Evolutionary conservation across 345 rosid species (phyloP).

Genomic region (Arabidopsis arenosa): DNA sequence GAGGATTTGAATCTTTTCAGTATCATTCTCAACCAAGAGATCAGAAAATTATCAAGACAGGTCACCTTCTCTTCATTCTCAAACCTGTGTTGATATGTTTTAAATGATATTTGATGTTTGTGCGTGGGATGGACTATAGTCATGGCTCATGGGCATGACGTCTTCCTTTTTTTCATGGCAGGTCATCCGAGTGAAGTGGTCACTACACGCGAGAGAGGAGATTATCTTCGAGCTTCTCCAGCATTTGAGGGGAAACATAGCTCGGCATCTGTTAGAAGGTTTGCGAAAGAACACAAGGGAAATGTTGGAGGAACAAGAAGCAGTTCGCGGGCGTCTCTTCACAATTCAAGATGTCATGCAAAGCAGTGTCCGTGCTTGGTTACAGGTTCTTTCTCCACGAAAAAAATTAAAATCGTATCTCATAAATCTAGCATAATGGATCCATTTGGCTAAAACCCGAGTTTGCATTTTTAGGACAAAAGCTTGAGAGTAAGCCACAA

Average conservation of each 20-base stretch:
- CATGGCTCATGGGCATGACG: neutral
- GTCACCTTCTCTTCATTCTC: constrained; percentile 14
- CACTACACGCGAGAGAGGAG: constrained; percentile 98
- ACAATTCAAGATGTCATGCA: constrained; percentile 99
- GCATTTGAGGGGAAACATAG: constrained; percentile 70
- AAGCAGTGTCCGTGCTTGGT: constrained; percentile 98
- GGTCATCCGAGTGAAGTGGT: constrained; percentile 99
- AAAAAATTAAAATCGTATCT: neutral
- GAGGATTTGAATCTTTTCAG: constrained; percentile 89
- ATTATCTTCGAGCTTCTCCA: constrained; percentile 90
- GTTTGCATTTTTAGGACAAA: constrained; percentile 59
- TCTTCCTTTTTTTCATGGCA: constrained; percentile 32
- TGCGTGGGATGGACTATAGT: neutral
- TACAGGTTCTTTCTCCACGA: constrained; percentile 64
- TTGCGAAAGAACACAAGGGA: constrained; percentile 78
- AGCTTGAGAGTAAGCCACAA: constrained; percentile 94
- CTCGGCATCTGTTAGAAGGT: constrained; percentile 61
- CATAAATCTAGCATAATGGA: neutral
- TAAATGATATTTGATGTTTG: neutral
- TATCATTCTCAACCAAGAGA: constrained; percentile 94
- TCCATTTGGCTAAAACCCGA: neutral
- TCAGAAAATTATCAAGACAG: constrained; percentile 87
- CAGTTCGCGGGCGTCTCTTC: constrained; percentile 92
- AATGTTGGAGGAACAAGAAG: constrained; percentile 98
- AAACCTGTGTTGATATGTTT: neutral